Base-by-base conservation (phyloP, 2,329 filamentous ascomycete species). In the Epichloe coenophiala region DNA sequence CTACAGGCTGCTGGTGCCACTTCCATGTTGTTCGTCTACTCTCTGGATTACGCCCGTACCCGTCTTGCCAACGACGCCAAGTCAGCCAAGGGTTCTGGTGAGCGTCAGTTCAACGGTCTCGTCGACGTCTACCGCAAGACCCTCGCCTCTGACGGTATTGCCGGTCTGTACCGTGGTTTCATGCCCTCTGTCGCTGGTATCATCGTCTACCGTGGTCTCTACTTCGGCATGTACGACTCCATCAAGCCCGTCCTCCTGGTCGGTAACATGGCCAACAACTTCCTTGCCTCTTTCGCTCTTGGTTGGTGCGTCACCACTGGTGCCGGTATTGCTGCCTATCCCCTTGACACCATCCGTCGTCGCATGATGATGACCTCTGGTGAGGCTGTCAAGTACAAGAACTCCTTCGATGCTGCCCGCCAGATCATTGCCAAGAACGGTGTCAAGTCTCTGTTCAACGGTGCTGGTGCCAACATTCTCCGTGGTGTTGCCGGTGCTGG, bases 161-260 rank as follows among this genome's bases (percentile, higher is more conserved):
- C 84, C 70, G 93, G 93, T 94, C 90, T 98, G 70, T 98, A 98
- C 88, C 93, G 93, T 95, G 93, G 93, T 82, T 98, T 98, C 87
- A 89, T 90, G 82, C 93, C 94, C 73, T 98, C 93, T 69, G 93
- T 98, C 69, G 82, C 86, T 75, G 93, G 93, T 86, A 98, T 98
- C 75, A 76, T 98, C 68, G 93, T 98, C 78, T 98, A 98, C 88
- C 93, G 93, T 88, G 93, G 93, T 96, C 89, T 98, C 67, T 98
- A 98, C 90, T 98, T 98, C 86, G 93, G 93, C 73, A 86, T 98
- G 86, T 98, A 98, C 89, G 93, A 98, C 80, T 98, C 93, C 65
- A 84, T 98, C 83, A 98, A 98, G 89, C 93, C 93, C 65, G 88
- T 97, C 69, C 74, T 97, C 76, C 88, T 98, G 61, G 82, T 86